A percentile compares a stretch with the other conserved stretches of the same genome.
These are phyloP conservation scores for Coniochaeta hoffmannii DNA, from an alignment of 2,329 filamentous ascomycete genomes.

Conservation along the genomic window DNA sequence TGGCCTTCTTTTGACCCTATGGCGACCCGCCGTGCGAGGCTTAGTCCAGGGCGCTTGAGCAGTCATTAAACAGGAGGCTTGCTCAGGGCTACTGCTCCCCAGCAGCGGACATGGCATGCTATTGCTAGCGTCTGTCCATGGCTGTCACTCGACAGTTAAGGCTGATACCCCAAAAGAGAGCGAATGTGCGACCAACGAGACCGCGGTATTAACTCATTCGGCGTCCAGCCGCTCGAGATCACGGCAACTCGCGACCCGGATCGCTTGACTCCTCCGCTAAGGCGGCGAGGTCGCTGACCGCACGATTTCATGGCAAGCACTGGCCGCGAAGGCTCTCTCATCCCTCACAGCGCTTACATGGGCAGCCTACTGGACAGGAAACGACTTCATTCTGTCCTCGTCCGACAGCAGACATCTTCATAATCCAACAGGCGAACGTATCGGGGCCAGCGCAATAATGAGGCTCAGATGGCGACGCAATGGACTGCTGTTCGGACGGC, in stretches of 20 bases:
- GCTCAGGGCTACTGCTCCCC: background rate
- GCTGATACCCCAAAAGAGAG: background rate
- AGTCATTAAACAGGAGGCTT: slow-evolving; percentile 3
- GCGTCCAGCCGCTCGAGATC: background rate
- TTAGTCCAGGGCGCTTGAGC: background rate
- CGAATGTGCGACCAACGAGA: background rate
- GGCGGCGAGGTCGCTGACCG: background rate
- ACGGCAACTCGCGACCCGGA: background rate
- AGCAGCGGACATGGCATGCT: no score
- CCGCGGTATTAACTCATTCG: background rate
- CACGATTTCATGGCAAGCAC: background rate
- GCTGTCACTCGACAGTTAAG: background rate
- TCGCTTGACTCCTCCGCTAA: background rate
- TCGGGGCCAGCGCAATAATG: background rate
- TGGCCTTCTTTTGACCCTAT: slow-evolving; percentile 5
- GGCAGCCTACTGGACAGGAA: background rate
- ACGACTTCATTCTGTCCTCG: no score
- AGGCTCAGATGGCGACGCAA: background rate
- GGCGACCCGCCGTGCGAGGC: background rate
- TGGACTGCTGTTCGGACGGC: background rate
- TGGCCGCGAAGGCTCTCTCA: background rate
- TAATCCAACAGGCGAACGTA: background rate
- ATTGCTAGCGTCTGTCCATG: background rate
- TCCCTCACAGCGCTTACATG: background rate
- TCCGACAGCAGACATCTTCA: background rate